A percentile compares a stretch with the other conserved stretches of the same genome.
phyloP scores from a whole-genome alignment of 768 basidiomycete genomes.

The Termitomyces sp. region DNA sequence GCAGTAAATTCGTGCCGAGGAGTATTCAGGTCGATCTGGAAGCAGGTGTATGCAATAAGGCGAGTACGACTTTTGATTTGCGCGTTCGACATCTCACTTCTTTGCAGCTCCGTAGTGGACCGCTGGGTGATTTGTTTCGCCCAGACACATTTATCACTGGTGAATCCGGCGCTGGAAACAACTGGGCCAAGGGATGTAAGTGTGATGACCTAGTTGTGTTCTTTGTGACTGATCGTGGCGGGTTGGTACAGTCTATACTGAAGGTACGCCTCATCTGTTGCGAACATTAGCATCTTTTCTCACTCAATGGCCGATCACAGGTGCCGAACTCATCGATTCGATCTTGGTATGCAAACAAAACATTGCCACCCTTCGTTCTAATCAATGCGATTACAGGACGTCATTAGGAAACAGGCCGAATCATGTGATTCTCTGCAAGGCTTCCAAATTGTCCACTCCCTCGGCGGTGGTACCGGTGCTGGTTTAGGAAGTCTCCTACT shows the following conservation, averaged over 20 bases:
- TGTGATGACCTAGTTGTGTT: slow-evolving; percentile 2
- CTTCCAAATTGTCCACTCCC: slow-evolving; percentile 83
- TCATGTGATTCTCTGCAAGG: slow-evolving; percentile 84
- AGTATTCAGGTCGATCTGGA: slow-evolving; percentile 91
- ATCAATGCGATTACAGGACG: slow-evolving; percentile 39
- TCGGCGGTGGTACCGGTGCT: slow-evolving; percentile 89
- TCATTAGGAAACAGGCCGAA: slow-evolving; percentile 77
- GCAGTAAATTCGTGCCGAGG: slow-evolving; percentile 80
- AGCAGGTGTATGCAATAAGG: slow-evolving; percentile 75
- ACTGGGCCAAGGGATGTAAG: slow-evolving; percentile 94
- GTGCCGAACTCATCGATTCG: slow-evolving; percentile 88
- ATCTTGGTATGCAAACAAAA: slow-evolving; percentile 46
- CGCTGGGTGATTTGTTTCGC: slow-evolving; percentile 70
- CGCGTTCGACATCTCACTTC: background rate
- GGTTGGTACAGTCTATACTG: slow-evolving; percentile 65
- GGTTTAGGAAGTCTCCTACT: slow-evolving; percentile 79
- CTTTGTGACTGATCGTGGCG: slow-evolving; percentile 1
- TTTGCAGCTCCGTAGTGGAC: slow-evolving; percentile 57
- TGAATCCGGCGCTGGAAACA: slow-evolving; percentile 73
- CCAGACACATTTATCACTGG: slow-evolving; percentile 81
- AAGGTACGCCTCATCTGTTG: slow-evolving; percentile 42
- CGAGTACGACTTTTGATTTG: slow-evolving; percentile 27
- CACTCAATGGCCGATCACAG: slow-evolving; percentile 25
- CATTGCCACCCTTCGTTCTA: background rate
- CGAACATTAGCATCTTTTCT: background rate